Percentiles rank a stretch among this genome's conserved stretches.
Evolutionary conservation across 768 basidiomycete genomes (phyloP).

Genomic region (Tylopilus felleus): DNA sequence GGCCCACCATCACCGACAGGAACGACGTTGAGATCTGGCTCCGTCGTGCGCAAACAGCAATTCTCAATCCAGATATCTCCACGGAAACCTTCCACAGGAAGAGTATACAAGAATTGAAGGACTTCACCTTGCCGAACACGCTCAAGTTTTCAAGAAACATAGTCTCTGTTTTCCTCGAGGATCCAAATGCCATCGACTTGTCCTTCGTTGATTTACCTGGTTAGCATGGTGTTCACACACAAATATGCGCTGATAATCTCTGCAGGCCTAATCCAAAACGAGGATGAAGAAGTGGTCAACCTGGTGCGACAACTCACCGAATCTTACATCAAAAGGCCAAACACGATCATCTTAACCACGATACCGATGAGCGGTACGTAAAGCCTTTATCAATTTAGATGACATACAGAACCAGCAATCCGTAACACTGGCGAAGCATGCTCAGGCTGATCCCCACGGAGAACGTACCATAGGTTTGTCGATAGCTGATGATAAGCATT

Average conservation of each 20-base stretch:
- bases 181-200: slow-evolving; percentile 45
- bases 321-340: slow-evolving; percentile 41
- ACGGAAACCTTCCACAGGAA: slow-evolving; percentile 22
- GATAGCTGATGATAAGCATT: not conserved
- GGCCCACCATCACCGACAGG: slow-evolving; percentile 30
- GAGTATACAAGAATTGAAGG: slow-evolving; percentile 25
- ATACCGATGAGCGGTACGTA: slow-evolving; percentile 59
- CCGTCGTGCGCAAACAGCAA: slow-evolving; percentile 45
- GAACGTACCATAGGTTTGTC: slow-evolving; percentile 58
- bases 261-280: slow-evolving; percentile 58
- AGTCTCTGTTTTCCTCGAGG: slow-evolving; percentile 44
- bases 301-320: slow-evolving; percentile 49
- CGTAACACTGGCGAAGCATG: slow-evolving; percentile 46
- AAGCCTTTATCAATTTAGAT: slow-evolving; percentile 36
- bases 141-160: slow-evolving; percentile 49
- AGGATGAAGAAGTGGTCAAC: slow-evolving; percentile 36
- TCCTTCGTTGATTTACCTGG: slow-evolving; percentile 57
- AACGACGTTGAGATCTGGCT: slow-evolving; percentile 40
- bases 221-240: slow-evolving; percentile 13
- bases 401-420: slow-evolving; percentile 68
- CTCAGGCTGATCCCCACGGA: slow-evolving; percentile 53
- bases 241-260: slow-evolving; percentile 3
- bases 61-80: slow-evolving; percentile 32
- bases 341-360: slow-evolving; percentile 61
- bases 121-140: slow-evolving; percentile 19